Base-by-base conservation (phyloP, 2,329 filamentous ascomycete species). In the Fusarium agapanthi region DNA sequence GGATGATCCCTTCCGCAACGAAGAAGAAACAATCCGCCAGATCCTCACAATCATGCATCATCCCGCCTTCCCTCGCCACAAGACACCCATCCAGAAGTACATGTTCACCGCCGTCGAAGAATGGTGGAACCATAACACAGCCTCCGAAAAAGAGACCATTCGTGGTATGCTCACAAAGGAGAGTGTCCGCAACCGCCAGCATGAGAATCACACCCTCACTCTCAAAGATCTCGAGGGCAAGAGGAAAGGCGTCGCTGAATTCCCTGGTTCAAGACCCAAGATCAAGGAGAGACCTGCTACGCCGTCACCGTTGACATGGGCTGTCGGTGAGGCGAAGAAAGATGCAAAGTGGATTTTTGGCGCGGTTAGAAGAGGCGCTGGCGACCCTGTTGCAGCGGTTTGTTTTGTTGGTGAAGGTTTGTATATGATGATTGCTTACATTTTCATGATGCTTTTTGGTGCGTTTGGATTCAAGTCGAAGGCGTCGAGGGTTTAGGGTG, bases 31-130 rank as follows among this genome's bases (percentile, higher is more conserved):
- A 1, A 86, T 95, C 68, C 84, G 92, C 67, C 93, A 97, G 72
- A 89, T 95, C 34, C 81, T 93, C 45, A 88, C 88, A 24, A 90
- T 93, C 10, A 95, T 97, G 83, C 95, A 98, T 80, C 95, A 98
- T 79, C 95, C 95, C 0, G 92, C 92, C 5, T 85, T 93, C 43
- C 90, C 94, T 15, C 62, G 73, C 7, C 88, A 91, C 66, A 86
- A 87, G 68, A 86, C 92, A 62, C 91, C 95, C 78, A 89, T 95
- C 35, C 95, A 97, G 73, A 87, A 88, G 56, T 90, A 90, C 61
- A 97, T 97, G 95, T 97, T 93, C 81, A 87, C 90, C 37, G 91
- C 91, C 1, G 93, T 97, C 3, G 87, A 92, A 70, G 86, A 88
- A 60, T 97, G 95, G 95, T 91, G 89, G 2, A 87, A 92, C 47